Conservation (phyloP, 805 yeast species). For the Teunomyces pallodes region DNA sequence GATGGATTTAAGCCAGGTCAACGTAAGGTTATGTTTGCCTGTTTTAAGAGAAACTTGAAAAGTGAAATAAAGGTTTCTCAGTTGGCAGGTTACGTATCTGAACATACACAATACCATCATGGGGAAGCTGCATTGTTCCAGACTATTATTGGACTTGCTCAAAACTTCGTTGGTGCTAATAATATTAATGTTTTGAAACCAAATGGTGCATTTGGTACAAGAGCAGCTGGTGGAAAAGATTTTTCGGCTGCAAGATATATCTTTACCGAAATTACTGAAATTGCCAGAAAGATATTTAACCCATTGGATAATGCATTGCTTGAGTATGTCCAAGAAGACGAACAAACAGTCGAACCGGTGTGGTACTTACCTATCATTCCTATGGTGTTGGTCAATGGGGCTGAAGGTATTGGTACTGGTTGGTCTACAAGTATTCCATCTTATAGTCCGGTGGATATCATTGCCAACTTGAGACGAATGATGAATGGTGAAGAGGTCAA, state of each 20-base stretch:
- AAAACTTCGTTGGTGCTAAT: constrained; percentile 90
- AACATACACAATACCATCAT: constrained; percentile 90
- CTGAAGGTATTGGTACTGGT: constrained; percentile 98
- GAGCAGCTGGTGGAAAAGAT: constrained; percentile 97
- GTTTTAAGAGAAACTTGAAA: constrained; percentile 74
- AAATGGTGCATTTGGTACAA: constrained; percentile 93
- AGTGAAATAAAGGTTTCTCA: constrained; percentile 87
- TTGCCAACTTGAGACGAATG: constrained; percentile 65
- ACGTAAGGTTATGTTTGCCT: constrained; percentile 86
- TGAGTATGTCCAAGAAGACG: constrained; percentile 87
- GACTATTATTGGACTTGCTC: constrained; percentile 92
- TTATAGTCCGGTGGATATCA: constrained; percentile 82
- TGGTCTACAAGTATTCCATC: constrained; percentile 95
- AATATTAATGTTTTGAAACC: constrained; percentile 83
- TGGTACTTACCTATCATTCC: constrained; percentile 95
- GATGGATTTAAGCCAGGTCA: constrained; percentile 98
- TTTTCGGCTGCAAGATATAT: constrained; percentile 98
- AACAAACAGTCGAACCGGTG: constrained; percentile 89
- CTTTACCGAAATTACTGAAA: constrained; percentile 74
- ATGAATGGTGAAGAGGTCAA: constrained; percentile 69
- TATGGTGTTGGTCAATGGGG: constrained; percentile 90
- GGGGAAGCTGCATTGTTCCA: constrained; percentile 87
- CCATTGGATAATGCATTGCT: constrained; percentile 77
- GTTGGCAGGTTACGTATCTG: constrained; percentile 85
- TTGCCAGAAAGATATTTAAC: constrained; percentile 75